phyloP scores from a whole-genome alignment of 1,139 yeast genomes.

The Tardiomyces blankii region DNA sequence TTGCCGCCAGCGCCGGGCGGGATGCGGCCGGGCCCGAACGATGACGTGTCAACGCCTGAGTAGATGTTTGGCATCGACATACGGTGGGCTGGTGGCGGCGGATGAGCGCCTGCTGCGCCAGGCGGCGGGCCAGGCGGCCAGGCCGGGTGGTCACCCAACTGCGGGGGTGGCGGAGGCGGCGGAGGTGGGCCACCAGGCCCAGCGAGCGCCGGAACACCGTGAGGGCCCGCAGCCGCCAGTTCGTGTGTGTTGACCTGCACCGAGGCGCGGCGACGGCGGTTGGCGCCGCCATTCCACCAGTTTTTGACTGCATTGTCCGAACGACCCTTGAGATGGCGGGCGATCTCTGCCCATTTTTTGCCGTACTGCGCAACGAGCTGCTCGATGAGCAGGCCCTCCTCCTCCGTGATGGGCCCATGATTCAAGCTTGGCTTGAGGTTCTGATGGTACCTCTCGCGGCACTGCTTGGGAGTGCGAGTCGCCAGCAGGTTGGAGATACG shows the following conservation, averaged over 20 bases:
- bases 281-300: constrained; percentile 96
- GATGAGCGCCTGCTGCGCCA: constrained; percentile 1
- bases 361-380: constrained; percentile 71
- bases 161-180: constrained; percentile 1
- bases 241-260: constrained; percentile 7
- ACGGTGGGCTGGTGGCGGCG: constrained; percentile 10
- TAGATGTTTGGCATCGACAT: constrained; percentile 21
- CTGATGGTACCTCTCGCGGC: constrained; percentile 87
- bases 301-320: constrained; percentile 87
- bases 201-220: background rate
- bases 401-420: constrained; percentile 71
- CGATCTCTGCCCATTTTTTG: constrained; percentile 90
- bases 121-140: constrained; percentile 3
- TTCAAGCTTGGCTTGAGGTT: constrained; percentile 78
- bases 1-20: constrained; percentile 1
- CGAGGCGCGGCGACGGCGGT: constrained; percentile 53
- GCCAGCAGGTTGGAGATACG: constrained; percentile 63
- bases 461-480: constrained; percentile 82
- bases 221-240: background rate
- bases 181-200: constrained; percentile 2
- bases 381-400: constrained; percentile 77
- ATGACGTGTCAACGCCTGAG: constrained; percentile 8
- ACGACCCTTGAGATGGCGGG: constrained; percentile 77
- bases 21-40: constrained; percentile 2
- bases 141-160: background rate